phyloP scores from a whole-genome alignment of 1,284 basidiomycete genomes.

The Takashimella tepidaria region DNA sequence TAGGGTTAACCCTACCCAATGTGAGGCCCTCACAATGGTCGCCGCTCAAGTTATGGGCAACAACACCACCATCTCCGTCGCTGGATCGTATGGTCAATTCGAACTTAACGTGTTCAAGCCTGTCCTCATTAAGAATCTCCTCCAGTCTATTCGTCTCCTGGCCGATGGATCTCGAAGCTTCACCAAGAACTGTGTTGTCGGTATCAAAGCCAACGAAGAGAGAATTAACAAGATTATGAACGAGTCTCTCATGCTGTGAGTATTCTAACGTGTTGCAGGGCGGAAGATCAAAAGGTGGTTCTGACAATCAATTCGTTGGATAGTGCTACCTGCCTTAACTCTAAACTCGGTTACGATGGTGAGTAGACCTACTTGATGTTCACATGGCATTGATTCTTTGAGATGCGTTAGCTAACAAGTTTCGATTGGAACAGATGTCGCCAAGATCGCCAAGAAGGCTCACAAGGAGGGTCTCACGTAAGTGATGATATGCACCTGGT shows the following conservation, averaged over 20 bases:
- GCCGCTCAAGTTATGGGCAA: conserved; percentile 99
- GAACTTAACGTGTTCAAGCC: conserved; percentile 99
- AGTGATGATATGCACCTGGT: too few species aligned
- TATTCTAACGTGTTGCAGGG: too few species aligned
- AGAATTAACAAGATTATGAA: conserved; percentile 84
- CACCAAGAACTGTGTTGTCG: conserved; percentile 94
- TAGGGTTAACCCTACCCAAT: conserved; percentile 95
- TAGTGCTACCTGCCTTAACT: conserved; percentile 43
- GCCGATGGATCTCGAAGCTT: conserved; percentile 91
- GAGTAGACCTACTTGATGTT: background rate
- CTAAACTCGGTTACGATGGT: conserved; percentile 36
- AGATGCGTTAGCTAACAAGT: too few species aligned
- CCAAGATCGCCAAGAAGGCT: conserved; percentile 98
- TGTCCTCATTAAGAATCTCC: conserved; percentile 94
- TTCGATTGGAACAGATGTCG: conserved; percentile 63
- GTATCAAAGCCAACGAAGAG: conserved; percentile 89
- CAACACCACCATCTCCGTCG: conserved; percentile 87
- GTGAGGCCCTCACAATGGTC: conserved; percentile 98
- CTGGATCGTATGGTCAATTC: conserved; percentile 93
- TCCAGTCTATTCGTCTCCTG: conserved; percentile 90
- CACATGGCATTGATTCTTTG: too few species aligned
- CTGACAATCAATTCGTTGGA: background rate
- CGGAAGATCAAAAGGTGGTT: background rate
- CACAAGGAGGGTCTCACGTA: conserved; percentile 92
- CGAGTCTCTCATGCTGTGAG: conserved; percentile 90